phyloP scores from a whole-genome alignment of 2,329 filamentous ascomycete genomes.

The Pseudogymnoascus sp. region DNA sequence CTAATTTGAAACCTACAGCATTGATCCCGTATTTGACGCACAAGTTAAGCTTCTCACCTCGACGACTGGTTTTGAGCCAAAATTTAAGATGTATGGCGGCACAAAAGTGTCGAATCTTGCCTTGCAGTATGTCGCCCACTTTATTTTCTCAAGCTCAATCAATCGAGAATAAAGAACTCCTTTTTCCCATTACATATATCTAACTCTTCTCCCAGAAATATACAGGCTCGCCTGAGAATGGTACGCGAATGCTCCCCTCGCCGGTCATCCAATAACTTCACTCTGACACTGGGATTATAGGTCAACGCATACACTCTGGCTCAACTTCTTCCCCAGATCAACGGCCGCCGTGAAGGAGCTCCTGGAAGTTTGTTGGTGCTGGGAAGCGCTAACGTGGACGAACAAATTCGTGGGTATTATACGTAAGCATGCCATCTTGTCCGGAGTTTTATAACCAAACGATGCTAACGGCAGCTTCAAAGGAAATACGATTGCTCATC shows the following conservation, averaged over 20 bases:
- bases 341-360: slow-evolving; percentile 33
- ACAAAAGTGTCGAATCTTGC: slow-evolving; percentile 41
- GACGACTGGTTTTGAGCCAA: slow-evolving; percentile 52
- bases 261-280: neutral
- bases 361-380: slow-evolving; percentile 55
- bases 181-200: neutral
- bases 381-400: slow-evolving; percentile 59
- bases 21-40: slow-evolving; percentile 58
- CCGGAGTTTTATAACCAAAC: neutral
- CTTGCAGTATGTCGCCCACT: slow-evolving; percentile 38
- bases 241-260: slow-evolving; percentile 32
- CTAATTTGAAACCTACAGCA: slow-evolving; percentile 28
- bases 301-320: slow-evolving; percentile 51
- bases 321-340: slow-evolving; percentile 52
- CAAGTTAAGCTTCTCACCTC: slow-evolving; percentile 50
- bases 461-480: slow-evolving; percentile 24
- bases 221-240: slow-evolving; percentile 57
- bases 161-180: no score
- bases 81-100: slow-evolving; percentile 53
- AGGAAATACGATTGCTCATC: slow-evolving; percentile 60
- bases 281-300: neutral
- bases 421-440: neutral
- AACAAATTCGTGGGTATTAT: slow-evolving; percentile 42
- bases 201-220: slow-evolving; percentile 29
- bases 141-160: neutral